Base-by-base conservation (phyloP, 108 stramenopile species). In the Cyclostephanos tholiformis region DNA sequence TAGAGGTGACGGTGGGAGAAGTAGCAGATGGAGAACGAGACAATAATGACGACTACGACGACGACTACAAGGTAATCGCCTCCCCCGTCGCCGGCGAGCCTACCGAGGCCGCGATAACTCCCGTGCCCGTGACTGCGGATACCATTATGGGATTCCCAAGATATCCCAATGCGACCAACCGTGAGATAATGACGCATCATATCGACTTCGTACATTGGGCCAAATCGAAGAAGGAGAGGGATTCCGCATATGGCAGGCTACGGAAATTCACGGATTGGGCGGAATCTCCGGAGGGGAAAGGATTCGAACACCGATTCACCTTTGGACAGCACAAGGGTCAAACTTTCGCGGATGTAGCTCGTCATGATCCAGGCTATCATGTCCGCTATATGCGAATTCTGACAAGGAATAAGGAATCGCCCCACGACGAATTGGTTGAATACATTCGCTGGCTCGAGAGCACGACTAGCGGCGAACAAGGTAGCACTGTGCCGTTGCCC, bases 241-340 rank as follows among this genome's bases (percentile, higher is more conserved):
- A 43, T 17, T 0, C 30, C 26, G 63, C 16, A 4, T 14, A 51
- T 26, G 63, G 63, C 36, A 52, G 50, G 50, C 63, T 65, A 14
- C 14, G 44, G 41, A 43, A 65, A 14, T 65, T 65, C 16, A 2
- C 48, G 63, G 63, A 65, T 13, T 65, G 63, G 63, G 63, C 44
- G 63, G 63, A 65, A 16, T 65, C 63, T 26, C 63, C 63, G 12
- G 63, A 65, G 44, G 63, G 63, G 25, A 27, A 49, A 41, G 36
- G 19, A 10, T 16, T 65, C 26, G 63, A 65, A 16, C 10, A 65
- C 14, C 10, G 17, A 20, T 69, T 69, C 52, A 36, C 55, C 30
- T 69, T 60, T 36, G 67, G 67, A 2, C 27, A 69, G 67, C 67
- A 69, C 67, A 56, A n/a, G 41, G 67, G 67, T 23, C 23, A 58